Evolutionary conservation across 306 rosid genomes (phyloP).

Genomic region (Begonia fuchsioides): DNA sequence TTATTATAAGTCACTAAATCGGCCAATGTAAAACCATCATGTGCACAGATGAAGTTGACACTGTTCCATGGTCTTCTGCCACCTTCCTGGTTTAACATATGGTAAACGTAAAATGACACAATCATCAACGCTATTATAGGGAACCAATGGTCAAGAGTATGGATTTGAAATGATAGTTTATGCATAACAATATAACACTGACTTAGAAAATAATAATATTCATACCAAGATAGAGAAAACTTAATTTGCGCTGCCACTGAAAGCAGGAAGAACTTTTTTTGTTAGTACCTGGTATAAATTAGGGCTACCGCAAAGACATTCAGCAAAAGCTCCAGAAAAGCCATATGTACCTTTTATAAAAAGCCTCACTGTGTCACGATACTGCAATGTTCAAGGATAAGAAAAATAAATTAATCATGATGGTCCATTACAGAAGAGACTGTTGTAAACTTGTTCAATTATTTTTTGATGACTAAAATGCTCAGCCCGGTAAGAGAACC

Average conservation of each 20-base stretch:
- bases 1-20: conserved; percentile 83
- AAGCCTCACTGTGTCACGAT: conserved; percentile 73
- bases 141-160: too few species aligned
- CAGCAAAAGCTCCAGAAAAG: conserved; percentile 84
- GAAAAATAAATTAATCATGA: too few species aligned
- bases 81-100: conserved; percentile 36
- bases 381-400: conserved; percentile 30
- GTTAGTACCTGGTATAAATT: conserved; percentile 70
- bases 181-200: not conserved
- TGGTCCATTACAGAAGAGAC: too few species aligned
- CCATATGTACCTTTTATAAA: conserved; percentile 94
- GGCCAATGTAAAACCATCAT: conserved; percentile 88
- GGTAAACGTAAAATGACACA: too few species aligned
- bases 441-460: too few species aligned
- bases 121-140: too few species aligned
- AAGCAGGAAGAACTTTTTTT: conserved; percentile 4
- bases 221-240: not conserved
- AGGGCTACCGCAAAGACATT: conserved; percentile 95
- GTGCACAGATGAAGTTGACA: conserved; percentile 81
- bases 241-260: not conserved
- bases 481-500: too few species aligned
- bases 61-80: conserved; percentile 93
- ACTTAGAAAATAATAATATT: not conserved
- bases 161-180: too few species aligned
- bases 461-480: too few species aligned